Evolutionary conservation across 148 eudicot genomes (phyloP).

Genomic region (Rhododendron simsii): DNA sequence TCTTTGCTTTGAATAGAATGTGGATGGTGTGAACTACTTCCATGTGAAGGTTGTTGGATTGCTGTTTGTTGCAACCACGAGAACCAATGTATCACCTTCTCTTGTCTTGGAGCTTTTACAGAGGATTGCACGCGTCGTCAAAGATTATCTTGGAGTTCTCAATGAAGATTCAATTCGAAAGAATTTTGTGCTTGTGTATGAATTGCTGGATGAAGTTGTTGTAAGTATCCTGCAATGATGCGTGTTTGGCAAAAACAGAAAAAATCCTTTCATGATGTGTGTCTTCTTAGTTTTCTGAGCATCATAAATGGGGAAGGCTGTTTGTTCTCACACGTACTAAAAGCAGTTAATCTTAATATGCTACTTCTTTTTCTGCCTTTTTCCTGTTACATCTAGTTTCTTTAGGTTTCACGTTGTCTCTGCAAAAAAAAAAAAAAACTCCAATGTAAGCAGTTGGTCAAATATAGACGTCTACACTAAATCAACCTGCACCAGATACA

Average conservation of each 20-base stretch:
- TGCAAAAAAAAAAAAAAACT: background rate
- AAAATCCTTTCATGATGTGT: background rate
- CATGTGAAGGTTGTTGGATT: slow-evolving; percentile 95
- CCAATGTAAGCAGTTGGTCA: background rate
- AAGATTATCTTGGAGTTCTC: slow-evolving; percentile 95
- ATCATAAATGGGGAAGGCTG: background rate
- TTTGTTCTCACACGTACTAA: background rate
- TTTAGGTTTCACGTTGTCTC: background rate
- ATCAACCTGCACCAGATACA: background rate
- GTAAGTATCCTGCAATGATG: slow-evolving; percentile 42
- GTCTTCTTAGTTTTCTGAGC: background rate
- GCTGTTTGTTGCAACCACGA: slow-evolving; percentile 90
- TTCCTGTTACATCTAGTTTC: background rate
- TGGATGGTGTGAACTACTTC: slow-evolving; percentile 94
- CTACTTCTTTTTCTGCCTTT: background rate
- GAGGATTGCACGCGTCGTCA: slow-evolving; percentile 87
- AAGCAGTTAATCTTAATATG: background rate
- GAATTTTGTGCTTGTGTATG: slow-evolving; percentile 95
- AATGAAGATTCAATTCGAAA: slow-evolving; percentile 85
- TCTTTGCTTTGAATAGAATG: slow-evolving; percentile 47
- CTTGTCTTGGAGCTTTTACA: slow-evolving; percentile 87
- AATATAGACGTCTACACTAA: background rate
- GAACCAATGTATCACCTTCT: slow-evolving; percentile 84
- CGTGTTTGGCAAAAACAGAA: background rate
- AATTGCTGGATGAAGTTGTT: slow-evolving; percentile 91